Base-by-base conservation (phyloP, 2,329 filamentous ascomycete genomes). In the Balansia obtecta region DNA sequence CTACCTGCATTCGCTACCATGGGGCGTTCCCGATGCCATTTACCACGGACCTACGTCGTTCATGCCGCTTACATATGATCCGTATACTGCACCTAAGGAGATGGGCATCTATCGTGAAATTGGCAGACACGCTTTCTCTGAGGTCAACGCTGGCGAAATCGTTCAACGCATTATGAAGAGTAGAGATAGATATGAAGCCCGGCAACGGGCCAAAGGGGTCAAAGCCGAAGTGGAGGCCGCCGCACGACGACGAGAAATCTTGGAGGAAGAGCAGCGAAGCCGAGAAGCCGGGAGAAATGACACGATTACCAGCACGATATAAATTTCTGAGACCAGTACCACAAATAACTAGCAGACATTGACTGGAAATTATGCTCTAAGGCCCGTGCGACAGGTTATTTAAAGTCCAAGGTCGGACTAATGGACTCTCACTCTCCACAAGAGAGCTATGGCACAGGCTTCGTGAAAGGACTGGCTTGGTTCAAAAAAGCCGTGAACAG, bases 1-100 rank as follows among this genome's bases (percentile, higher is more conserved):
- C 2, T 98, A 94, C 66, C 78, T 98, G 41, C 75, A 75, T 52
- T 74, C 79, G 1, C 74, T 94, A 44, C 89, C 91, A 0, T 82
- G 82, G 67, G 82, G 84, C 46, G 77, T 77, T 4, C 87, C 89
- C 13, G 75, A 84, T 59, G 85, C 82, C 30, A 87, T 98, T 54
- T 98, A 97, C 68, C 93, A 98, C 69, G 93, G 93, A n/a, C 88
- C 89, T 7, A 98, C 93, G 0, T 79, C 86, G 12, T 96, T 95
- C 65, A 93, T 95, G 72, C 86, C 82, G 62, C 63, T 82, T 22
- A 87, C 82, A 6, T 86, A 86, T 63, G 86, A 90, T 61, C 86
- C 86, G 1, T 96, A 97, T 69, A 74, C 76, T 30, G 87, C 82
- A 13, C 83, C 89, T 49, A 93, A 90, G 67, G 73, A 76, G 45